Evolutionary conservation across 2,329 filamentous ascomycete genomes (phyloP).

Genomic region (Penicillium sp.): DNA sequence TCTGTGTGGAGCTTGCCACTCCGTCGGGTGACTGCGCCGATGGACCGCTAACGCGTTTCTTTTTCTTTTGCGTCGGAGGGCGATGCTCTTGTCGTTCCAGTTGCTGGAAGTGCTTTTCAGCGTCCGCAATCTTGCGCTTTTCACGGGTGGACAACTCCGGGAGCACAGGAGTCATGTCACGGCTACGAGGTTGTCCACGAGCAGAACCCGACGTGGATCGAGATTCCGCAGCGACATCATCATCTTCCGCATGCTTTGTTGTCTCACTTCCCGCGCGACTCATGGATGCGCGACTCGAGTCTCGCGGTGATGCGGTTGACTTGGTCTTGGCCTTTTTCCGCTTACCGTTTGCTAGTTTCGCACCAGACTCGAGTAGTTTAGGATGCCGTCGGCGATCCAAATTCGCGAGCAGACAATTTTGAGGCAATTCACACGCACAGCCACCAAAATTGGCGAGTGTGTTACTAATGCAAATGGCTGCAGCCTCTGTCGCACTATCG

Average conservation of each 20-base stretch:
- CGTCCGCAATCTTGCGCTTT: conserved; percentile 61
- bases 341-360: conserved; percentile 46
- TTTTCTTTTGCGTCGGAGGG: conserved; percentile 47
- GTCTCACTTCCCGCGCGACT: conserved; percentile 62
- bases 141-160: conserved; percentile 61
- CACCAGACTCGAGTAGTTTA: conserved; percentile 30
- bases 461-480: conserved; percentile 48
- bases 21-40: conserved; percentile 53
- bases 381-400: conserved; percentile 44
- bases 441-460: conserved; percentile 51
- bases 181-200: conserved; percentile 56
- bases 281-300: conserved; percentile 52
- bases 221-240: conserved; percentile 56
- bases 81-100: conserved; percentile 57
- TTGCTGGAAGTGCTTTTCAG: conserved; percentile 61
- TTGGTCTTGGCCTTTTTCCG: conserved; percentile 50
- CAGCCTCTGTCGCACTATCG: conserved; percentile 41
- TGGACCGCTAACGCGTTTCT: conserved; percentile 57
- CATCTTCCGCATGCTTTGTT: conserved; percentile 52
- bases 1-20: conserved; percentile 35
- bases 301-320: conserved; percentile 53
- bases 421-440: conserved; percentile 44
- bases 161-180: conserved; percentile 59
- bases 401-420: conserved; percentile 41
- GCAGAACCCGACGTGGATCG: conserved; percentile 58